Base-by-base conservation (phyloP, 148 eudicot species). In the Rhododendron ferrugineum region DNA sequence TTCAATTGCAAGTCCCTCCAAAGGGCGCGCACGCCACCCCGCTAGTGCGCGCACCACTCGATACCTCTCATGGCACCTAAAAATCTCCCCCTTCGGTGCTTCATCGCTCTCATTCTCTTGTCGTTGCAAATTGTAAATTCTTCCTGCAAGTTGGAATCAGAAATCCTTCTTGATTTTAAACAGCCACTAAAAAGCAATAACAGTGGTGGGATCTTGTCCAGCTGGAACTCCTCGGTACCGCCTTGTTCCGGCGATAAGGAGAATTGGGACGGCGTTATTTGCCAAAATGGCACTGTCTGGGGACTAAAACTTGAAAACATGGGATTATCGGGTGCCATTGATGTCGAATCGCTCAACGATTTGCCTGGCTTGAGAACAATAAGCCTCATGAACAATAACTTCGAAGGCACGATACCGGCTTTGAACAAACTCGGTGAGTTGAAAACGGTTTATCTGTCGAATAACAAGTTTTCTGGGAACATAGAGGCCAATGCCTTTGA, bases 231-330 rank as follows among this genome's bases (percentile, higher is more conserved):
- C 3, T 42, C 84, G 0, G 84, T 2, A 4, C n/a, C 83, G 1
- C 92, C 93, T 5, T 93, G 95, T 79, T 50, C 82, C 0, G 89
- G 84, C 1, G 54, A 75, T 23, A 46, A 18, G 8, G 82, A 85
- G 37, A 91, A 88, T 80, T 93, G 95, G 95, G 85, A 8, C 0
- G 92, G 93, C 6, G 49, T 93, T 40, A 11, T 85, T 3, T 92
- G 94, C 76, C 32, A 60, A 22, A 84, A 82, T 1, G 86, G 85
- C 15, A 80, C 22, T 2, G 88, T 92, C 7, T 90, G 88, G 90
- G 94, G 94, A 1, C 30, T 92, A 50, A 82, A 87, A 75, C 92
- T 92, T 9, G 88, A 92, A 78, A 79, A 87, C 49, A 84, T 89
- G 89, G 90, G 88, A 1, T 62, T 92, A 11, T 75, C 84, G 0